phyloP scores from a whole-genome alignment of 2,329 filamentous ascomycete species.

The Eutypella sp. region DNA sequence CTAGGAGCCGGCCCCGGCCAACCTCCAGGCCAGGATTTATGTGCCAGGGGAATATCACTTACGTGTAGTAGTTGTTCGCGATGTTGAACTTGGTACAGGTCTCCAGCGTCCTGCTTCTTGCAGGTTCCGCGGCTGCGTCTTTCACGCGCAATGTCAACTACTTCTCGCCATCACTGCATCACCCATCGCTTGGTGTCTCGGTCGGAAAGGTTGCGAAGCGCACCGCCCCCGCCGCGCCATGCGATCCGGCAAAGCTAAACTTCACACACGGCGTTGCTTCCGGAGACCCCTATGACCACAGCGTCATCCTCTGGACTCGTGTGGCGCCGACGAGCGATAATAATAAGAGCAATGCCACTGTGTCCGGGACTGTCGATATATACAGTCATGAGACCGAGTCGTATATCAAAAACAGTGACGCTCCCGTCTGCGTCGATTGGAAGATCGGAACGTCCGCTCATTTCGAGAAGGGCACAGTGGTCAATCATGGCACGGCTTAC shows the following conservation, averaged over 20 bases:
- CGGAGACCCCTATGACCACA: conserved; percentile 44
- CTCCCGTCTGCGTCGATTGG: conserved; percentile 64
- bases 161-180: conserved; percentile 53
- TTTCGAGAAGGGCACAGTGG: conserved; percentile 35
- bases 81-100: too few species aligned
- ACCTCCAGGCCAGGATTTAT: too few species aligned
- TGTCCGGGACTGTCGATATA: conserved; percentile 33
- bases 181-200: conserved; percentile 53
- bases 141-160: conserved; percentile 51
- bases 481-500: conserved; percentile 52
- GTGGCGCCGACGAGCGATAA: conserved; percentile 38
- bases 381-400: conserved; percentile 39
- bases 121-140: too few species aligned
- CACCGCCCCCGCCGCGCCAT: conserved; percentile 38
- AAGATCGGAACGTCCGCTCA: conserved; percentile 48
- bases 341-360: conserved; percentile 38
- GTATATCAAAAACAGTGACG: conserved; percentile 44
- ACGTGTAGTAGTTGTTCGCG: too few species aligned
- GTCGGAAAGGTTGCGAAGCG: conserved; percentile 54
- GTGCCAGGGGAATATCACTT: too few species aligned
- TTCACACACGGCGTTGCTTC: conserved; percentile 57
- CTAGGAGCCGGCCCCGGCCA: too few species aligned
- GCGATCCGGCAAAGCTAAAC: conserved; percentile 43
- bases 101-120: too few species aligned
- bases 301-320: conserved; percentile 47